These are phyloP conservation scores for Excoecaria agallocha DNA, from an alignment of 345 rosid genomes.

Conservation along the genomic window DNA sequence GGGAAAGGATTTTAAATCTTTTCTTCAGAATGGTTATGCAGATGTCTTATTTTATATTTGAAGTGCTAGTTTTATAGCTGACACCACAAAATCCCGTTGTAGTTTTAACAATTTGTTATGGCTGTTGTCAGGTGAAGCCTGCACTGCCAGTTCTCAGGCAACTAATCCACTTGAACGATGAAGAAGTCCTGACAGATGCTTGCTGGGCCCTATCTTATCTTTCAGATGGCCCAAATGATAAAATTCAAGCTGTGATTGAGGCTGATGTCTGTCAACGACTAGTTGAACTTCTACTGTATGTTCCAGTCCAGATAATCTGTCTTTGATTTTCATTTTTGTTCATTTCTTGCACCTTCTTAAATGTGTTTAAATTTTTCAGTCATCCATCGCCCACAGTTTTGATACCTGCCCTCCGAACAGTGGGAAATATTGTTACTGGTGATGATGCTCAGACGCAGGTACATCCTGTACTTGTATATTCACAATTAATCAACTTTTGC, in stretches of 20 bases:
- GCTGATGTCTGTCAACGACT: slow-evolving; percentile 37
- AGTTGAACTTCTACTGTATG: slow-evolving; percentile 40
- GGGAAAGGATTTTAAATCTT: not conserved
- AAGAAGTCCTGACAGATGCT: slow-evolving; percentile 38
- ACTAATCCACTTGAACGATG: slow-evolving; percentile 32
- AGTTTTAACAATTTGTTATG: slow-evolving; percentile 8
- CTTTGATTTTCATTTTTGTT: not conserved
- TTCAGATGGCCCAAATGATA: slow-evolving; percentile 37
- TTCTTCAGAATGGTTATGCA: not conserved
- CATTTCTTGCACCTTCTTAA: not conserved
- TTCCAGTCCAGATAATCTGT: not conserved
- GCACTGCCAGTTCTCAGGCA: slow-evolving; percentile 26
- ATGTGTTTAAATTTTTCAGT: slow-evolving; percentile 9
- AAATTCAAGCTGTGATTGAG: slow-evolving; percentile 41
- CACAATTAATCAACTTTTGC: not conserved
- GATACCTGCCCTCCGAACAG: slow-evolving; percentile 34
- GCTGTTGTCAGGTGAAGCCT: slow-evolving; percentile 33
- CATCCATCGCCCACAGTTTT: slow-evolving; percentile 32
- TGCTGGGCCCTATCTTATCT: slow-evolving; percentile 46
- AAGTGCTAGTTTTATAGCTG: not conserved
- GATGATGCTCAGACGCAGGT: slow-evolving; percentile 42
- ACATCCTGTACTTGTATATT: not conserved
- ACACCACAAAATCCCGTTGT: slow-evolving; percentile 5
- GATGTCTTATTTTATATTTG: not conserved
- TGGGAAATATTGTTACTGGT: slow-evolving; percentile 40